These are phyloP conservation scores for Gymnopilus dilepis DNA, from an alignment of 768 basidiomycete genomes.

Conservation along the genomic window DNA sequence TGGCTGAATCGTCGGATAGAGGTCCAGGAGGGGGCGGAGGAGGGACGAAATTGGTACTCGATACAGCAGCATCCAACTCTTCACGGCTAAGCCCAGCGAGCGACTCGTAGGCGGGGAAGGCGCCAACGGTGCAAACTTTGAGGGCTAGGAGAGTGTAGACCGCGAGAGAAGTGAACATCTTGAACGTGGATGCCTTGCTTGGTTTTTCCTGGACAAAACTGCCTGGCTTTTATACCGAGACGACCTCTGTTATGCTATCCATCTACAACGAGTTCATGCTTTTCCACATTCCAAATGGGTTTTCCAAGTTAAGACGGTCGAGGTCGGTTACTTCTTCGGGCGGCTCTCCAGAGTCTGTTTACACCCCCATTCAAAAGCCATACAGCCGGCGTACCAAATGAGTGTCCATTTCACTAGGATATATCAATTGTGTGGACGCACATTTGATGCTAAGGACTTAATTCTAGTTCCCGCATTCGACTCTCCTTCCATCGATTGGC, in stretches of 20 bases:
- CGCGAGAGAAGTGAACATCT: conserved; percentile 1
- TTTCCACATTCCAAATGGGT: background rate
- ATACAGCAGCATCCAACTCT: conserved; percentile 7
- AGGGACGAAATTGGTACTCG: background rate
- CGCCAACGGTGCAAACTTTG: background rate
- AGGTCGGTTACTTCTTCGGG: no score
- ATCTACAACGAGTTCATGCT: background rate
- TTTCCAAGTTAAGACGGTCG: background rate
- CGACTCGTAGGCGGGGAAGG: conserved; percentile 7
- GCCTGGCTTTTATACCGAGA: background rate
- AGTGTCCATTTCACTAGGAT: no score
- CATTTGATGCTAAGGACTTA: no score
- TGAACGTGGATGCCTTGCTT: background rate
- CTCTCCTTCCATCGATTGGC: no score
- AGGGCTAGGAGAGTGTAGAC: conserved; percentile 3
- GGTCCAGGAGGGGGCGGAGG: conserved; percentile 20
- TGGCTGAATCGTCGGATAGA: conserved; percentile 23
- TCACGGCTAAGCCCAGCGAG: conserved; percentile 13
- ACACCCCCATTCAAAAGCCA: no score
- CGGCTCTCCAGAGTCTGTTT: no score
- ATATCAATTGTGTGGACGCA: no score
- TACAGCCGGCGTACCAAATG: no score
- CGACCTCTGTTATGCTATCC: background rate
- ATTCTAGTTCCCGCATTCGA: no score
- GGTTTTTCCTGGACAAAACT: background rate